Evolutionary conservation across 2,329 filamentous ascomycete genomes (phyloP), one percentile per base, ranked within the genome.

Genomic region (Domatiomyces catenatus): DNA sequence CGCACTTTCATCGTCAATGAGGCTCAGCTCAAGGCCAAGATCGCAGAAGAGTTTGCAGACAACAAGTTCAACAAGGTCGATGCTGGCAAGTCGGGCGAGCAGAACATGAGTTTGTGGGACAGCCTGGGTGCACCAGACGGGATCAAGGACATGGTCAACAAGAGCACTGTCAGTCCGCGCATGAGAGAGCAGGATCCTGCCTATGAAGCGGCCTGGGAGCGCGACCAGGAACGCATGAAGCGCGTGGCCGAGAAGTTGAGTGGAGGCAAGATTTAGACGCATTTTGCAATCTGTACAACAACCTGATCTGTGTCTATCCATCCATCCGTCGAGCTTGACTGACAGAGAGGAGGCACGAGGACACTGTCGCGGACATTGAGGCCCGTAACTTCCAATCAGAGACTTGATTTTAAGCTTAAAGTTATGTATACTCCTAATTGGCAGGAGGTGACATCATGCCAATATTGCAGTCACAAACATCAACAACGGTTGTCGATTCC

Each of bases 1-100:
- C 78, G 84, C 22, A 72, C 79, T 42, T 98, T 96, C 69, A 95
- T 98, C 63, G 81, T 87, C 17, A 81, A 76, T 20, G 88, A 94
- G 64, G 70, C 75, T 48, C 83, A 94, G 64, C 76, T 98, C 32
- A 76, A 84, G 59, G 72, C 73, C 15, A 76, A 80, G 57, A 81
- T 95, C 51, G 83, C 93, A 19, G 69, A 74, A 55, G 74, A 83
- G n/a, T 98, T 95, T 68, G 75, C 79, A 15, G 78, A 18, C 45
- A 32, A 47, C 20, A 18, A 32, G 8, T 47, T 47, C 26, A 20
- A 45, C 19, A n/a, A 19, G 42, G 10, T 48, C 8, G 18, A 52
- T n/a, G 12, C 22, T 19, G 48, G 39, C 45, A 74, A 56, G 60
- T 69, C 69, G 63, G 67, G 62, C 47, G 60, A 60, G 48, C 51